Evolutionary conservation across 1,139 yeast genomes (phyloP), one percentile per base, ranked within the genome.

Genomic region (Pichia cactophila): DNA sequence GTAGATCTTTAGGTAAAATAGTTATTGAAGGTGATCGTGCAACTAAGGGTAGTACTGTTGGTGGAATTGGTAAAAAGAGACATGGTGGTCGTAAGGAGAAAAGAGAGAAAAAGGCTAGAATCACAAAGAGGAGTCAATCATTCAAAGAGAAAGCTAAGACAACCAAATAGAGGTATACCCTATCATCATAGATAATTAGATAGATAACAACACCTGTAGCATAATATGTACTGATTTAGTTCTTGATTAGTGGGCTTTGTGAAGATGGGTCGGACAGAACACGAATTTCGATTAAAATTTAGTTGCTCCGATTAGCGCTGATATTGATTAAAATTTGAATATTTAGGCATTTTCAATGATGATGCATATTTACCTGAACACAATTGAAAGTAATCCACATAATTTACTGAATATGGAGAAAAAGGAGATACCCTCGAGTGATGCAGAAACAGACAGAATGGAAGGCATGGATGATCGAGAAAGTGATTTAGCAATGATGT

Each of bases 21-120:
- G 72, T 62, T 10, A 68, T 83, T 47, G 98, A 90, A 70, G 97
- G 95, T 55, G 72, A 76, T 56, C 83, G 96, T 66, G 89, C 96
- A n/a, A 69, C 70, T 54, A 83, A 79, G 66, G 94, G 89, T 41
- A 72, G 69, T 52, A 40, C 44, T 3, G 75, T 78, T 41, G 74
- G 74, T n/a, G 83, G 82, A 46, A 71, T 81, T 55, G 80, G 78
- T 68, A 79, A 80, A 46, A 75, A 77, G 53, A 71, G 71, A 35
- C 66, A 58, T 17, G 60, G 58, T 26, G 52, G 50, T 16, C 47
- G 52, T 33, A 47, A 49, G 26, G 52, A 49, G 23, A 46, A 45
- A 41, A 46, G 51, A n/a, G 56, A 59, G 16, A 58, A 59, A 50
- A 60, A 66, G 55, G 70, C 70, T 60, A 74, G 90, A 64, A 74